These are phyloP conservation scores for Aquilaria sinensis DNA, from an alignment of 345 rosid genomes.

Conservation along the genomic window DNA sequence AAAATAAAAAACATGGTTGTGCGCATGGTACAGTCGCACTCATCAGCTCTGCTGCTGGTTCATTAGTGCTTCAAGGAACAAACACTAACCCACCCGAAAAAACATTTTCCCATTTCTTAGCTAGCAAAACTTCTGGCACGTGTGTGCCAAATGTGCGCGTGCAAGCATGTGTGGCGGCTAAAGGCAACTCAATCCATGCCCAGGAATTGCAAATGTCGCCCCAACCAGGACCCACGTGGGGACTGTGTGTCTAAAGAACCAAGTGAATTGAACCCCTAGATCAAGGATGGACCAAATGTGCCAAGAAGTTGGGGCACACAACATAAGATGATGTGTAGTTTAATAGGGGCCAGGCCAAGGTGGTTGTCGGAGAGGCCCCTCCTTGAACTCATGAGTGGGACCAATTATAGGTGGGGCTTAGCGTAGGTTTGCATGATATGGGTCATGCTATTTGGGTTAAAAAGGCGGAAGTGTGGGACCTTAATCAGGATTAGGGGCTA, in stretches of 20 bases:
- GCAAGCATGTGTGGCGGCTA: constrained; percentile 63
- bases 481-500: constrained; percentile 18
- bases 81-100: neutral
- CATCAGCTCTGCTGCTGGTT: constrained; percentile 16
- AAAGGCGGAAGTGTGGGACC: neutral
- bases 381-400: constrained; percentile 28
- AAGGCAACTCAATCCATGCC: constrained; percentile 28
- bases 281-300: constrained; percentile 30
- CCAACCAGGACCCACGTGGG: constrained; percentile 28
- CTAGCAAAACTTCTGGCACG: constrained; percentile 13
- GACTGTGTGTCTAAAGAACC: constrained; percentile 28
- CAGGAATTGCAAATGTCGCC: constrained; percentile 27
- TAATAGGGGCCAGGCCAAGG: constrained; percentile 38
- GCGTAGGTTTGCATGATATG: constrained; percentile 24
- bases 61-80: constrained; percentile 18
- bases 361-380: constrained; percentile 34
- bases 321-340: constrained; percentile 34
- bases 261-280: constrained; percentile 9
- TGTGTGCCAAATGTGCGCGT: constrained; percentile 45
- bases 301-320: constrained; percentile 47
- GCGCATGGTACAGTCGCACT: constrained; percentile 94
- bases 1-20: constrained; percentile 16
- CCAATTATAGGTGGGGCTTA: constrained; percentile 18
- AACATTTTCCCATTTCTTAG: neutral
- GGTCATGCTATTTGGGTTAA: constrained; percentile 2